A percentile compares a stretch with the other conserved stretches of the same genome.
phyloP scores from a whole-genome alignment of 345 rosid genomes.

The Nasturtium officinale region DNA sequence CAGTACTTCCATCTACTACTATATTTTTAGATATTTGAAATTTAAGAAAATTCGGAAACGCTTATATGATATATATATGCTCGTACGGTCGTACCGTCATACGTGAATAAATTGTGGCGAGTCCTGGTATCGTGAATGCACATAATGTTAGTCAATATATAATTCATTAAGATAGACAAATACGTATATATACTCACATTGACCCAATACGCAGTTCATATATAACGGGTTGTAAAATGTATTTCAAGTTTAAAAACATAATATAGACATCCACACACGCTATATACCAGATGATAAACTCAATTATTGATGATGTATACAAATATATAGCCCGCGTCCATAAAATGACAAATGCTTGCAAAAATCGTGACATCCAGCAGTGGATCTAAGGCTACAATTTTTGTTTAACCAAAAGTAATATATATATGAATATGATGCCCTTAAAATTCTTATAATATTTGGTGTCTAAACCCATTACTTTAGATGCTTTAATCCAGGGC shows the following conservation, averaged over 20 bases:
- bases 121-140: not conserved
- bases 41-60: not conserved
- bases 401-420: too few relatives aligned
- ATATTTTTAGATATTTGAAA: not conserved
- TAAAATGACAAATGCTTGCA: constrained; percentile 26
- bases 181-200: not conserved
- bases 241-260: not conserved
- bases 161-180: not conserved
- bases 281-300: not conserved
- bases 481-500: too few relatives aligned
- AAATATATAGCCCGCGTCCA: too few relatives aligned
- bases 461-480: too few relatives aligned
- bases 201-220: not conserved
- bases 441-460: too few relatives aligned
- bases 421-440: too few relatives aligned
- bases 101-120: not conserved
- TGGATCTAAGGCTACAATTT: constrained; percentile 13
- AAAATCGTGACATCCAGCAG: constrained; percentile 38
- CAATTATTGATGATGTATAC: not conserved
- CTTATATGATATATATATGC: not conserved
- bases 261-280: not conserved
- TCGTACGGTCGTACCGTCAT: not conserved
- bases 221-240: not conserved
- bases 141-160: not conserved
- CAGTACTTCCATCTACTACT: not conserved